Evolutionary conservation across 2,329 filamentous ascomycete genomes (phyloP).

Genomic region (Pyrenochaeta sp.): DNA sequence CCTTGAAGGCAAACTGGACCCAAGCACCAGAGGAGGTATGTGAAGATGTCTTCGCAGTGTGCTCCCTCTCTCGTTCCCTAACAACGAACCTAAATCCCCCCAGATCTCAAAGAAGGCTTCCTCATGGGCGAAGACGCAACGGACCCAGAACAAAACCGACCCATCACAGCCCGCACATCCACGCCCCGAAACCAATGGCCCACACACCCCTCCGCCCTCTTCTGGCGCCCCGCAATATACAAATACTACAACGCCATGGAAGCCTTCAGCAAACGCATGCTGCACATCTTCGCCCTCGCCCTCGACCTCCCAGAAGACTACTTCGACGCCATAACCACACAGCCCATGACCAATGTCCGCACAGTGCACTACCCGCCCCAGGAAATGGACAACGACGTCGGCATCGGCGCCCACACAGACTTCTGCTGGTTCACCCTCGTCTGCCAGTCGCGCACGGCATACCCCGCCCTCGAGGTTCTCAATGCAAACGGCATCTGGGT

Average conservation of each 20-base stretch:
- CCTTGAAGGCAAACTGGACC: constrained; percentile 46
- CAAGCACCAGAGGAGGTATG: constrained; percentile 42
- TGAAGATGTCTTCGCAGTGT: neutral
- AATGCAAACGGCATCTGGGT: constrained; percentile 54
- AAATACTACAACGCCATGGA: constrained; percentile 42
- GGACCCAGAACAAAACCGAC: constrained; percentile 38
- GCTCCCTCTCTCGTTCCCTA: neutral
- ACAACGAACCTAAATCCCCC: constrained; percentile 1
- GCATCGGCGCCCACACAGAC: constrained; percentile 53
- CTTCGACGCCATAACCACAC: constrained; percentile 49
- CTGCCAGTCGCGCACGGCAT: constrained; percentile 31
- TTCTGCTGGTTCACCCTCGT: constrained; percentile 55
- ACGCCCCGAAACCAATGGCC: constrained; percentile 43
- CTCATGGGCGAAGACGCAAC: constrained; percentile 46
- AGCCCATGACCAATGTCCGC: constrained; percentile 53
- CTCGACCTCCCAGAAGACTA: constrained; percentile 50
- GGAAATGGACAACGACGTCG: constrained; percentile 38
- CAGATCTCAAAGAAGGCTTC: constrained; percentile 46
- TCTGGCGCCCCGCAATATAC: constrained; percentile 41
- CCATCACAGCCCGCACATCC: constrained; percentile 18
- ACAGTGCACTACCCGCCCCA: constrained; percentile 53
- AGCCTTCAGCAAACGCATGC: constrained; percentile 41
- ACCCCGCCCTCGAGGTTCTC: constrained; percentile 49
- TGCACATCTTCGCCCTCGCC: constrained; percentile 48
- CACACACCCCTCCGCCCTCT: constrained; percentile 30